These are phyloP conservation scores for Phytophthora sp. DNA, from an alignment of 352 stramenopile genomes.

Conservation along the genomic window DNA sequence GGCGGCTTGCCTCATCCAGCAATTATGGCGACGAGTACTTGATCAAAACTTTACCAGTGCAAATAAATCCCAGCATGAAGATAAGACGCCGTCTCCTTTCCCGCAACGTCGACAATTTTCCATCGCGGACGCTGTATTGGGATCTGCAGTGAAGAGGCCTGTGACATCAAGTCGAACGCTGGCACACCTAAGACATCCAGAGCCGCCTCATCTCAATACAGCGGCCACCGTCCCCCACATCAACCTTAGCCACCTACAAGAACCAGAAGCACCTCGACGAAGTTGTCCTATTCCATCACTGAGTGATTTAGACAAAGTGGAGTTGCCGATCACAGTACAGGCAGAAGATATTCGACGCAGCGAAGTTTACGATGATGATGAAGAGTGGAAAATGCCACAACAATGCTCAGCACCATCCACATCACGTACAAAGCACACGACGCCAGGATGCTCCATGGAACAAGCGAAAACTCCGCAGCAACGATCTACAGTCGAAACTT, in stretches of 20 bases:
- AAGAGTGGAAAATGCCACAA: slow-evolving; percentile 9
- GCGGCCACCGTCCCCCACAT: slow-evolving; percentile 25
- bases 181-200: background rate
- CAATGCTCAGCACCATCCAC: slow-evolving; percentile 4
- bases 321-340: background rate
- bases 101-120: slow-evolving; percentile 10
- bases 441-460: background rate
- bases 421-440: slow-evolving; percentile 2
- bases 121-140: slow-evolving; percentile 18
- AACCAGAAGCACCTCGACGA: slow-evolving; percentile 18
- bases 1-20: slow-evolving; percentile 50
- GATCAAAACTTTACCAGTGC: background rate
- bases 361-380: slow-evolving; percentile 17
- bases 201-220: slow-evolving; percentile 12
- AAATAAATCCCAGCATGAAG: background rate
- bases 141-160: slow-evolving; percentile 15
- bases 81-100: background rate
- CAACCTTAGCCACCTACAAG: slow-evolving; percentile 8
- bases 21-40: slow-evolving; percentile 34
- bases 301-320: background rate
- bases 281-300: slow-evolving; percentile 17
- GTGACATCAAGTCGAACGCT: background rate
- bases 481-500: background rate
- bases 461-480: background rate
- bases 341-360: slow-evolving; percentile 6